These are phyloP conservation scores for Capsicum rhomboideum DNA, from an alignment of 257 asterid species.

Conservation along the genomic window DNA sequence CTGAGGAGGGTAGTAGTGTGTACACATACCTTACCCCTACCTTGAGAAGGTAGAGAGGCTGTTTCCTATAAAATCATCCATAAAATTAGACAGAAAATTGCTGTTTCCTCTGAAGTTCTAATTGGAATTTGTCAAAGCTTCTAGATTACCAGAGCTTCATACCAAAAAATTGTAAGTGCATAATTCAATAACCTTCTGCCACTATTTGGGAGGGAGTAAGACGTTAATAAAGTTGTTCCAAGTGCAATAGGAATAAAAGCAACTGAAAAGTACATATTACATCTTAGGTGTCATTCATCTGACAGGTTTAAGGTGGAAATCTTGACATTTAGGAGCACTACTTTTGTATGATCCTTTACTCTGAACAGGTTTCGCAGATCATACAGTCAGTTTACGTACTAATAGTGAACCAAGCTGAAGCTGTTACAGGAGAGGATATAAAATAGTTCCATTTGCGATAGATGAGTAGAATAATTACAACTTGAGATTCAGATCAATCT, in stretches of 20 bases:
- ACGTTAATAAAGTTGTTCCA: neutral
- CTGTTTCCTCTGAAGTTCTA: neutral
- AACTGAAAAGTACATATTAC: slow-evolving; percentile 3
- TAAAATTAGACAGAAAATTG: neutral
- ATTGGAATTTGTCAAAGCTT: neutral
- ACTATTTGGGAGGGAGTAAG: neutral
- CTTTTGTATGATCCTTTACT: neutral
- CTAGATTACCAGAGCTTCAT: neutral
- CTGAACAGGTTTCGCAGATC: neutral
- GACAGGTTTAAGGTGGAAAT: neutral
- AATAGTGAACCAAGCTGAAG: slow-evolving; percentile 3
- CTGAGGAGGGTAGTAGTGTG: too few relatives aligned
- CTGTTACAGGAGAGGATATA: neutral
- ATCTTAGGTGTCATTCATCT: slow-evolving; percentile 1
- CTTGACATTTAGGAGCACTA: neutral
- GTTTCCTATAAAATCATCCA: too few relatives aligned
- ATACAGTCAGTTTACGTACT: neutral
- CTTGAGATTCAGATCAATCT: slow-evolving; percentile 79
- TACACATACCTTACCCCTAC: too few relatives aligned
- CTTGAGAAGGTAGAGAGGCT: too few relatives aligned
- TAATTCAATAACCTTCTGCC: neutral
- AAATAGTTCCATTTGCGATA: neutral
- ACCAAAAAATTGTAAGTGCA: neutral
- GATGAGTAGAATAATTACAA: slow-evolving; percentile 25
- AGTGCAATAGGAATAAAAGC: neutral